Evolutionary conservation across 768 basidiomycete species (phyloP), one percentile per base, ranked within the genome.

Genomic region (Rhizopogon salebrosus): DNA sequence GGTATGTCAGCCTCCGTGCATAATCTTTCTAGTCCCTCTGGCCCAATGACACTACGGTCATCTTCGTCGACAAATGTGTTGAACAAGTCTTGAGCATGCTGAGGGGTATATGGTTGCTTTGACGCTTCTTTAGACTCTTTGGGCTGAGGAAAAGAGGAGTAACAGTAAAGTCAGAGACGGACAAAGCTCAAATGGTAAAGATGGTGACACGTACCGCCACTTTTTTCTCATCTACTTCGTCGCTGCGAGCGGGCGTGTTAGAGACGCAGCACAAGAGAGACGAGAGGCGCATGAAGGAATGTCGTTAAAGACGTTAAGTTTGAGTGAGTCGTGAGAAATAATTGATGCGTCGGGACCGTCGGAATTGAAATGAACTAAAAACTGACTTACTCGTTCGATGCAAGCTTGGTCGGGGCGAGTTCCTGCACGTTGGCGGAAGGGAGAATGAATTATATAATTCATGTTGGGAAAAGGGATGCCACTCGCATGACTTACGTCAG

Each of bases 1-100:
- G 87, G 74, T 41, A 92, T 78, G n/a, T 79, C 71, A 11, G 84
- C 80, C 56, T 91, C 87, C 23, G 57, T 75, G 68, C 87, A 93
- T 26, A 94, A 69, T 49, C 69, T 73, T 66, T 85, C 83, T 56
- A 92, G 82, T 2, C 89, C 88, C 54, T 83, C 87, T 1, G 86
- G 78, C 1, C 83, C 85, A 59, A 93, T 90, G 40, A 78, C 71
- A 34, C 65, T 60, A 11, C 63, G 54, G 41, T 70, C 62, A 11
- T 80, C 72, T 23, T 75, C 70, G 43, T 89, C 87, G 7, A 82
- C 80, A 60, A 88, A 90, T 2, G 63, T 66, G 48, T 70, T 70
- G 73, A 92, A 92, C 14, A 91, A 73, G 1, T 68, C 69, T 22
- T 74, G 68, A 16, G 83, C 76, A 41, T 75, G 77, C 40, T 76